Percentiles rank a stretch among this genome's conserved stretches.
Conservation (phyloP, 495 filamentous ascomycete species). For the Pseudevernia furfuracea region DNA sequence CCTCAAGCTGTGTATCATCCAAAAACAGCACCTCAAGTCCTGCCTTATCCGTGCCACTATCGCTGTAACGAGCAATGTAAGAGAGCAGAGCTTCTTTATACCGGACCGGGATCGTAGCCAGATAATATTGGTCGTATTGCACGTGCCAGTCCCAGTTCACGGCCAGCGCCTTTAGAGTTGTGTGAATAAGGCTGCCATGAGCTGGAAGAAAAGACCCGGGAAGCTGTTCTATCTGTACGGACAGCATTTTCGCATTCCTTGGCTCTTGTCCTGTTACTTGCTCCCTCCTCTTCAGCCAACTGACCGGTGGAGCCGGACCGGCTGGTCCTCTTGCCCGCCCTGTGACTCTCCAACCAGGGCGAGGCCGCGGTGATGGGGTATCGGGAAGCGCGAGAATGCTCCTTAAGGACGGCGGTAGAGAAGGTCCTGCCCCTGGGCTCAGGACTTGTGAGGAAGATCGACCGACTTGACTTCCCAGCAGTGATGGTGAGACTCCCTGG, state of each 20-base stretch:
- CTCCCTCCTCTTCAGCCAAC: slow-evolving; percentile 17
- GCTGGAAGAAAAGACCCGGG: slow-evolving; percentile 40
- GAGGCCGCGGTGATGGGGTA: slow-evolving; percentile 17
- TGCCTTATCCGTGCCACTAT: slow-evolving; percentile 19
- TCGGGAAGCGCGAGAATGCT: slow-evolving; percentile 16
- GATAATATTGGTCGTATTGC: slow-evolving; percentile 57
- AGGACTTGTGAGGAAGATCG: background rate
- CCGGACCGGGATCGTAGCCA: slow-evolving; percentile 54
- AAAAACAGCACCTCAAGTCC: slow-evolving; percentile 24
- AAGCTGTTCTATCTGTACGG: slow-evolving; percentile 24
- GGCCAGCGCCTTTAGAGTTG: slow-evolving; percentile 52
- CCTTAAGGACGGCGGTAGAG: slow-evolving; percentile 15
- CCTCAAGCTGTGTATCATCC: slow-evolving; percentile 28
- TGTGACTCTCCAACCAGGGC: slow-evolving; percentile 19
- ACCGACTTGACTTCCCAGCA: slow-evolving; percentile 4
- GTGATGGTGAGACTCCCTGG: background rate
- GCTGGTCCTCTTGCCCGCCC: slow-evolving; percentile 19
- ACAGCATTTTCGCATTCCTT: background rate
- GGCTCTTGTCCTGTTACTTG: background rate
- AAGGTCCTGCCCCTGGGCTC: background rate
- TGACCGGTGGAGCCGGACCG: slow-evolving; percentile 19
- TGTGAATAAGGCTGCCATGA: slow-evolving; percentile 48
- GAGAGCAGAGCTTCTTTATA: slow-evolving; percentile 55
- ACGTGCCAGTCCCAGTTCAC: slow-evolving; percentile 62
- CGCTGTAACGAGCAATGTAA: slow-evolving; percentile 49